A percentile compares a stretch with the other conserved stretches of the same genome.
Conservation (phyloP, 2,329 filamentous ascomycete species). For the Ascochyta fabae region DNA sequence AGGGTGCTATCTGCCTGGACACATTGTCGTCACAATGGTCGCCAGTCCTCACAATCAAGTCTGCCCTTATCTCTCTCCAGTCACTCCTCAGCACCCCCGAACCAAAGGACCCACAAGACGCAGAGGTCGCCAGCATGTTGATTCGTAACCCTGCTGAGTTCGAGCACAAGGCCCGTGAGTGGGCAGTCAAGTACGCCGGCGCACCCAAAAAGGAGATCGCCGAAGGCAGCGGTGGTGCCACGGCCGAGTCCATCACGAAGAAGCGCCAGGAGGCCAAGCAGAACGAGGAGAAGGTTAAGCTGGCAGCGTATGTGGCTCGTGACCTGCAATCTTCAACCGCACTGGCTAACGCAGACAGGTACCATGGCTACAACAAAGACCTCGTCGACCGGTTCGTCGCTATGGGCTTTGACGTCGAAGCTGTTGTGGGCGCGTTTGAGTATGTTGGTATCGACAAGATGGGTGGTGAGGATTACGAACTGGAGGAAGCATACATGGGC, state of each 20-base stretch:
- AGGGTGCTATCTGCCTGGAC: conserved; percentile 97
- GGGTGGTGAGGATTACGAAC: conserved; percentile 77
- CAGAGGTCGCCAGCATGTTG: conserved; percentile 91
- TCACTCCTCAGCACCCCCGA: conserved; percentile 92
- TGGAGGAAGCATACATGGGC: conserved; percentile 90
- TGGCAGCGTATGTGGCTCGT: conserved; percentile 57
- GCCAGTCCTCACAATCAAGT: conserved; percentile 95
- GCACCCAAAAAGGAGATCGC: conserved; percentile 68
- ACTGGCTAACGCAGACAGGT: conserved; percentile 61
- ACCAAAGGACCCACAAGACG: conserved; percentile 95
- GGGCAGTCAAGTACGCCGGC: conserved; percentile 83
- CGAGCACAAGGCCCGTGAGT: conserved; percentile 81
- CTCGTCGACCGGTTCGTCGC: conserved; percentile 82
- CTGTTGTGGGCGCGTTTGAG: conserved; percentile 84
- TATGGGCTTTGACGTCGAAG: conserved; percentile 90
- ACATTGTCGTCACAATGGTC: conserved; percentile 91
- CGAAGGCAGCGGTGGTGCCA: conserved; percentile 60
- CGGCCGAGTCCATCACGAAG: conserved; percentile 60
- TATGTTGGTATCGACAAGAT: conserved; percentile 82
- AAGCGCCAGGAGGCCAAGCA: conserved; percentile 62
- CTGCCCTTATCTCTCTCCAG: conserved; percentile 88
- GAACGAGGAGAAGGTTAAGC: conserved; percentile 64
- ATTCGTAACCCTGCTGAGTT: conserved; percentile 80
- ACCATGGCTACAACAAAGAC: conserved; percentile 84
- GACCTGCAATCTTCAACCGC: too few relatives aligned